Evolutionary conservation across 176 grass and related monocot genomes (phyloP), one percentile per base, ranked within the genome.

Genomic region (Stipa capillata): DNA sequence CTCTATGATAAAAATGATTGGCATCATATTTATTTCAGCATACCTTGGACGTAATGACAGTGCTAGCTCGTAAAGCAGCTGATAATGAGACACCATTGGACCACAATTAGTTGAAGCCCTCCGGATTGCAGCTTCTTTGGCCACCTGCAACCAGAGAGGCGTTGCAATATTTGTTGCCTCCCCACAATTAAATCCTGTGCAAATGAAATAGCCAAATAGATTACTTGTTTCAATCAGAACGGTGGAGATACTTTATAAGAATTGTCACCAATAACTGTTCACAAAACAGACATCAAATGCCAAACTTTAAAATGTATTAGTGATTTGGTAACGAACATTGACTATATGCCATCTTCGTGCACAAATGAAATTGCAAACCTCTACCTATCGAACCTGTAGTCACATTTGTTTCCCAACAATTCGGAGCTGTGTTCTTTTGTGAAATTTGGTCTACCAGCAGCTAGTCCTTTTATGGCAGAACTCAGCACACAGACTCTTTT

Each of bases 121-220:
- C 86, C 96, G 82, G 81, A 99, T 90, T 83, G 96, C 96, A 87
- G 96, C 96, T 78, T 99, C 92, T 91, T 99, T 99, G 74, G 96
- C 96, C 64, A 99, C 90, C 60, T 87, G 79, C 79, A 99, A 91
- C 96, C 96, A 99, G 77, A 60, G 65, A 85, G 96, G 96, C 33
- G 96, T 99, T 55, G 92, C 96, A 87, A 99, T 91, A 87, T 99
- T 99, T 85, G 96, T 85, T 81, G 96, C 96, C 85, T 99, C 96
- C 61, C 92, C 96, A 72, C 92, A 99, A 73, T 99, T 99, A 84
- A 95, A 99, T 84, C 96, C 96, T 99, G 77, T 43, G 2, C 34
- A 59, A 69, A 75, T 54, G 70, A 50, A 36, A 93, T 40, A 81
- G 65, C 69, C 36, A 72, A 73, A 78, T 28, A 87, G 72, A 72